These are phyloP conservation scores for Tilletiopsis washingtonensis DNA, from an alignment of 1,284 basidiomycete genomes.

Conservation along the genomic window DNA sequence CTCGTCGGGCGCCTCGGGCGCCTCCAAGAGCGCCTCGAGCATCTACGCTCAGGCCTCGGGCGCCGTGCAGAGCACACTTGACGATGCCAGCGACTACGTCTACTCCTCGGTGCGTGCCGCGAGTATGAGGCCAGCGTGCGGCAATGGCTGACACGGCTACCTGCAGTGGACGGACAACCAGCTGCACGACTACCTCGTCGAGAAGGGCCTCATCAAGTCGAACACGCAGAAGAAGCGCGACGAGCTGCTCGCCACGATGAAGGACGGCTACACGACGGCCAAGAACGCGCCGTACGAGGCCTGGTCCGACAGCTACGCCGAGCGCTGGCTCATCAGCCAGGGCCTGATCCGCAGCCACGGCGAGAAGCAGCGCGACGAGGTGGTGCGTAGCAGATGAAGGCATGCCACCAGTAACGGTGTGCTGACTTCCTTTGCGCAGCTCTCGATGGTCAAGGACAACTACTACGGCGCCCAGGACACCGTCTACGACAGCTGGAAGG, in stretches of 20 bases:
- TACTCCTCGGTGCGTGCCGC: constrained; percentile 29
- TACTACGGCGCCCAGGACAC: constrained; percentile 33
- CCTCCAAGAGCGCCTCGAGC: constrained; percentile 24
- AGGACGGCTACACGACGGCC: constrained; percentile 29
- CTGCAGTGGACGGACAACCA: not conserved
- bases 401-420: not conserved
- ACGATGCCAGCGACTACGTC: constrained; percentile 43
- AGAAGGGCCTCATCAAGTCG: constrained; percentile 34
- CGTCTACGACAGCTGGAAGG: constrained; percentile 40
- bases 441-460: constrained; percentile 34
- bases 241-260: constrained; percentile 29
- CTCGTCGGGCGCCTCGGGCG: constrained; percentile 10
- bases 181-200: constrained; percentile 15
- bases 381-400: constrained; percentile 7
- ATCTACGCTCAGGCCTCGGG: constrained; percentile 29
- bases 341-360: constrained; percentile 29
- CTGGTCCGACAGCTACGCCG: constrained; percentile 38
- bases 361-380: constrained; percentile 39
- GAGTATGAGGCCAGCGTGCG: not conserved
- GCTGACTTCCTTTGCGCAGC: not conserved
- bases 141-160: constrained; percentile 10
- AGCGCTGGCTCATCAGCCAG: constrained; percentile 41
- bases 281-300: constrained; percentile 40
- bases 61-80: constrained; percentile 11
- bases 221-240: constrained; percentile 30